Percentiles rank a stretch among this genome's conserved stretches.
phyloP scores from a whole-genome alignment of 768 basidiomycete genomes.

The Boletellus ananas region DNA sequence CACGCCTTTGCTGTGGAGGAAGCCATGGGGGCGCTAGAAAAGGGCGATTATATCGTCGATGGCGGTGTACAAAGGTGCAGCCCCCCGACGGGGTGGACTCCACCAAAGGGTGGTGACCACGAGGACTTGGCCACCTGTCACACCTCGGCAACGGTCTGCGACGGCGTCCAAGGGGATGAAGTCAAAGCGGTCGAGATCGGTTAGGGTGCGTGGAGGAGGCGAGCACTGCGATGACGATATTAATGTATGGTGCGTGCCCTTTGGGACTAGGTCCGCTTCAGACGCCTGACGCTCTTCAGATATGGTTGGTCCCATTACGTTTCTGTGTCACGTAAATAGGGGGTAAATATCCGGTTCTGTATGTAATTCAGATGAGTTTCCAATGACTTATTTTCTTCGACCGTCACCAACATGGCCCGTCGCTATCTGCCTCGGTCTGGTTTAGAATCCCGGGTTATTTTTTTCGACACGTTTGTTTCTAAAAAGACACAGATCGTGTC shows the following conservation, averaged over 20 bases:
- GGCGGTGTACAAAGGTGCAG: slow-evolving; percentile 11
- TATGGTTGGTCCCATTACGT: neutral
- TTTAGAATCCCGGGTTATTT: too few species aligned
- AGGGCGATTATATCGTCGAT: neutral
- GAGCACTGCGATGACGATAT: neutral
- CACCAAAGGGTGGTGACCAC: slow-evolving; percentile 9
- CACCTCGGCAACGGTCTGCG: neutral
- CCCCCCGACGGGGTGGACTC: neutral
- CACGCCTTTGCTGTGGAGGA: slow-evolving; percentile 14
- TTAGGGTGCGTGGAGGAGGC: neutral
- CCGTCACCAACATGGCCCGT: too few species aligned
- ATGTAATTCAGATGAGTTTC: too few species aligned
- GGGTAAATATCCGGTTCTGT: neutral
- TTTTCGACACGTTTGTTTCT: too few species aligned
- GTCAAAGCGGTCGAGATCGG: neutral
- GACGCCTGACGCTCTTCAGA: too few species aligned
- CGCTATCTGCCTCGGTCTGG: too few species aligned
- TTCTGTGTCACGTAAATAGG: neutral
- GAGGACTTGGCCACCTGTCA: slow-evolving; percentile 6
- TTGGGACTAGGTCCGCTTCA: too few species aligned
- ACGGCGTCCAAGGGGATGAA: neutral
- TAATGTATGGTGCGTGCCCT: neutral
- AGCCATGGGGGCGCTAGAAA: neutral
- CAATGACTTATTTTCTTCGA: too few species aligned
- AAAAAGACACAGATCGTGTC: too few species aligned